Evolutionary conservation across 768 basidiomycete species (phyloP).

Genomic region (Gymnopilus dilepis): DNA sequence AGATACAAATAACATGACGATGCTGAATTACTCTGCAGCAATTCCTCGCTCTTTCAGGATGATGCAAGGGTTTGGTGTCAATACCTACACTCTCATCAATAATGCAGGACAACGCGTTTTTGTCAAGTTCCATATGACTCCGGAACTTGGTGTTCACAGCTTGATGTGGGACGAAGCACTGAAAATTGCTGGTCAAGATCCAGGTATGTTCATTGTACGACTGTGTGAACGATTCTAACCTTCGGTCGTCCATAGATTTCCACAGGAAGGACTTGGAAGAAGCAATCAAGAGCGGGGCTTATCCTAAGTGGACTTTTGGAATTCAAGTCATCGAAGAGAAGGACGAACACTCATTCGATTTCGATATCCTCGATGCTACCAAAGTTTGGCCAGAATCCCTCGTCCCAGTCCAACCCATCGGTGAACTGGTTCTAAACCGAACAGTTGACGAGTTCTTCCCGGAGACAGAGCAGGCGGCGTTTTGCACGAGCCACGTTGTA

Average conservation of each 20-base stretch:
- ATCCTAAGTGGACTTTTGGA: slow-evolving; percentile 80
- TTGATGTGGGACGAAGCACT: slow-evolving; percentile 91
- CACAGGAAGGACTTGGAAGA: slow-evolving; percentile 87
- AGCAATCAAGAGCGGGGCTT: slow-evolving; percentile 74
- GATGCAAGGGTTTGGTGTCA: slow-evolving; percentile 91
- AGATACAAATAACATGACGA: neutral
- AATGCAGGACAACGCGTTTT: slow-evolving; percentile 70
- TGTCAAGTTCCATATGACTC: slow-evolving; percentile 88
- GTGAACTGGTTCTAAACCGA: slow-evolving; percentile 71
- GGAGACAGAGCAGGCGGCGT: slow-evolving; percentile 89
- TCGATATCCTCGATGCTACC: slow-evolving; percentile 87
- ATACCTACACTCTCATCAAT: slow-evolving; percentile 82
- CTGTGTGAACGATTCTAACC: neutral
- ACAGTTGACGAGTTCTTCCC: slow-evolving; percentile 80
- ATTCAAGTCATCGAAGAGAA: slow-evolving; percentile 75
- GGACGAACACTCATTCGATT: slow-evolving; percentile 82
- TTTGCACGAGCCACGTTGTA: slow-evolving; percentile 77
- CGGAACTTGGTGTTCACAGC: slow-evolving; percentile 83
- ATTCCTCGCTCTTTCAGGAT: slow-evolving; percentile 87
- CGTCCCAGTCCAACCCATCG: slow-evolving; percentile 78
- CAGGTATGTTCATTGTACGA: slow-evolving; percentile 49
- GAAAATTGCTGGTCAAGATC: slow-evolving; percentile 84
- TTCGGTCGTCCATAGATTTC: slow-evolving; percentile 67
- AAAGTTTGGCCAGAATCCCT: slow-evolving; percentile 87
- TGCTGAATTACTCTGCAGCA: slow-evolving; percentile 32